A percentile compares a stretch with the other conserved stretches of the same genome.
phyloP scores from a whole-genome alignment of 2,329 filamentous ascomycete species.

The Pseudogymnoascus sp. region DNA sequence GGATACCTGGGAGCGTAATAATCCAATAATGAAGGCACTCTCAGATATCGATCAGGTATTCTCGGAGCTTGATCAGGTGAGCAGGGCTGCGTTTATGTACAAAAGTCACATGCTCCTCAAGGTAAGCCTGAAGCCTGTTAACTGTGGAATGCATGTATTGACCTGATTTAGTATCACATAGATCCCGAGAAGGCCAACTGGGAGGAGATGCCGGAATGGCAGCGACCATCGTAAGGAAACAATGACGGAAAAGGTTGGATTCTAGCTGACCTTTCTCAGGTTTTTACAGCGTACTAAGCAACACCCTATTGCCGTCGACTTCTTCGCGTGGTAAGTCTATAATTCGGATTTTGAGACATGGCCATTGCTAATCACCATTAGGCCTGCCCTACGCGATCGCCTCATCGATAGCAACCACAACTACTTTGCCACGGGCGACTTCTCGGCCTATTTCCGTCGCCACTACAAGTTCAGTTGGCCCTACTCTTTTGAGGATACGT shows the following conservation, averaged over 20 bases:
- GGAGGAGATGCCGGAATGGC: slow-evolving; percentile 16
- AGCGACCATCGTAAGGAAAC: slow-evolving; percentile 14
- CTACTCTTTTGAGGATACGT: slow-evolving; percentile 14
- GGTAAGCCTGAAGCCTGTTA: slow-evolving; percentile 1
- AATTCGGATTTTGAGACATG: not conserved
- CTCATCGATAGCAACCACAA: slow-evolving; percentile 13
- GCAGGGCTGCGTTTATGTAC: slow-evolving; percentile 16
- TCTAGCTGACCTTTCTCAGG: not conserved
- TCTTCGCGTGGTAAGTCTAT: slow-evolving; percentile 14
- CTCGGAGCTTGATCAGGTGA: slow-evolving; percentile 16
- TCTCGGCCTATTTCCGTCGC: slow-evolving; percentile 13
- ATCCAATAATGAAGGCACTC: slow-evolving; percentile 15
- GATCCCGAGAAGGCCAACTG: slow-evolving; percentile 11
- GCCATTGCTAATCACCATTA: not conserved
- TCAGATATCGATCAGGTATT: slow-evolving; percentile 16
- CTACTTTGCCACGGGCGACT: slow-evolving; percentile 13
- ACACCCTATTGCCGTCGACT: slow-evolving; percentile 17
- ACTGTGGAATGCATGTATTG: not conserved
- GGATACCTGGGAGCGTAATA: slow-evolving; percentile 11
- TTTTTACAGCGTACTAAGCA: slow-evolving; percentile 11
- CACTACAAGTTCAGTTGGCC: slow-evolving; percentile 17
- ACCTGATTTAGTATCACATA: slow-evolving; percentile 14
- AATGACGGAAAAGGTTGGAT: too few relatives aligned
- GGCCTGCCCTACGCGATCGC: slow-evolving; percentile 16
- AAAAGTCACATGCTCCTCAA: slow-evolving; percentile 16